Evolutionary conservation across 179 eudicot species (phyloP), one percentile per base, ranked within the genome.

Genomic region (Nepenthes alata): DNA sequence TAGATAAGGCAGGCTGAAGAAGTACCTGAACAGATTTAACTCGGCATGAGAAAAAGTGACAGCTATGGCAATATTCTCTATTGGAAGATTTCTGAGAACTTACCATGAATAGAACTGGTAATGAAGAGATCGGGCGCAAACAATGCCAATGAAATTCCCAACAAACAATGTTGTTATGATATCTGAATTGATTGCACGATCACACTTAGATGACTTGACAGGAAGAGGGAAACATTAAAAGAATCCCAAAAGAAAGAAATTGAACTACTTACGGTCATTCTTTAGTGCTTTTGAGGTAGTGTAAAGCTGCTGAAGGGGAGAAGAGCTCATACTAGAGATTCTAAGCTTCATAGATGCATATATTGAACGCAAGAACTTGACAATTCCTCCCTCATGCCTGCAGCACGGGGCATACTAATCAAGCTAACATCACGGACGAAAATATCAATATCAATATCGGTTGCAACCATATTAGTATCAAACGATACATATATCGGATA

Each of bases 71-170:
- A n/a, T 12, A 16, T 8, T 34, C 34, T 5, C 55, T 11, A 51
- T 51, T 51, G 7, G 44, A 4, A 53, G 45, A 2, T 60, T 61
- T 12, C 6, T 41, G 58, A 57, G 67, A 59, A 70, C 86, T 71
- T 72, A 91, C 98, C 96, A 91, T 45, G 98, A 91, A 66, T 91
- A 91, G 70, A 91, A 91, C 60, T 91, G 98, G 66, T 89, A 91
- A 69, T 91, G 98, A 65, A 91, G 81, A 55, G 98, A 91, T 62
- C 98, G 82, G 12, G 98, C 98, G 68, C 84, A 91, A 41, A 86
- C 67, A 62, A 91, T 81, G 67, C 98, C 98, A 38, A 91, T 83
- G 77, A 86, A 91, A 75, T 91, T 91, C 64, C 96, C 98, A 59
- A 86, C 85, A 70, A 91, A 86, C 81, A 91, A 74, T 51, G 91